Percentiles rank a stretch among this genome's conserved stretches.
These are phyloP conservation scores for Trypanosoma vivax DNA, from an alignment of 208 protist species.

Conservation along the genomic window DNA sequence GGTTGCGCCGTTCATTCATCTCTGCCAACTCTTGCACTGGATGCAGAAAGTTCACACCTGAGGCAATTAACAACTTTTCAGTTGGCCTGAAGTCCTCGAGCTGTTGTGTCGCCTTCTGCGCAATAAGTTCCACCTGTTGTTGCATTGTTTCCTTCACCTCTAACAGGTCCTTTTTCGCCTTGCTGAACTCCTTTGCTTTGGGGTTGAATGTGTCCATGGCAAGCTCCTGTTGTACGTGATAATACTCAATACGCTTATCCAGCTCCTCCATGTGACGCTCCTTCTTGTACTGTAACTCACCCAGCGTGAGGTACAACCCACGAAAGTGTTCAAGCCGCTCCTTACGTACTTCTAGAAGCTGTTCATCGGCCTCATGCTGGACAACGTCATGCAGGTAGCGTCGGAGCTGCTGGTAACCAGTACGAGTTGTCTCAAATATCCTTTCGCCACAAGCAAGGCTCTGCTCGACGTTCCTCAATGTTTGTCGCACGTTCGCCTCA, in stretches of 20 bases:
- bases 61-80: conserved; percentile 47
- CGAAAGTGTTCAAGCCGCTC: conserved; percentile 73
- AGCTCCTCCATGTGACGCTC: conserved; percentile 68
- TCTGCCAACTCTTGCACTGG: conserved; percentile 59
- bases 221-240: conserved; percentile 77
- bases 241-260: conserved; percentile 74
- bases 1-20: conserved; percentile 50
- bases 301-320: conserved; percentile 76
- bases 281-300: conserved; percentile 85
- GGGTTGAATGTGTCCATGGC: conserved; percentile 85
- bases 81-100: conserved; percentile 68
- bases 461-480: conserved; percentile 23
- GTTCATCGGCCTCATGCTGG: conserved; percentile 18
- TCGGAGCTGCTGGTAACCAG: conserved; percentile 27
- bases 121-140: conserved; percentile 42
- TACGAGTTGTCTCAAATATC: conserved; percentile 23
- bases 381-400: conserved; percentile 34
- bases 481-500: conserved; percentile 21
- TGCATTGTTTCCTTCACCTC: conserved; percentile 50
- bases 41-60: conserved; percentile 56
- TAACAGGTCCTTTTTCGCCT: conserved; percentile 65
- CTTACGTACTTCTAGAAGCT: conserved; percentile 44
- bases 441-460: conserved; percentile 13
- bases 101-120: conserved; percentile 38
- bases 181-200: conserved; percentile 82